Evolutionary conservation across 441 rosid genomes (phyloP), one percentile per base, ranked within the genome.

Genomic region (Erodium moschatum): DNA sequence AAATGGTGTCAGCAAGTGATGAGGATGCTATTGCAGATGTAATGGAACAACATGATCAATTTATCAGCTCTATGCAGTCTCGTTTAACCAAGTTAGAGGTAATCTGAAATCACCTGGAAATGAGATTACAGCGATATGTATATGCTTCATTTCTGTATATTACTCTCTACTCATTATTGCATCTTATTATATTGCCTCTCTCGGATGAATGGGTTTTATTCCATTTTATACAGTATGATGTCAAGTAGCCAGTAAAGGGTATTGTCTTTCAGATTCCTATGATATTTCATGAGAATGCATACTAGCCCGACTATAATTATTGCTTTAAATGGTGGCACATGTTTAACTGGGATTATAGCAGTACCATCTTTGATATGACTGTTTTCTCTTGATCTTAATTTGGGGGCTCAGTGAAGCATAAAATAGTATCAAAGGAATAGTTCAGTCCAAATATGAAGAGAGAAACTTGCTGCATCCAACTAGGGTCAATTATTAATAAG

Each of bases 11-110:
- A 60, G 78, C 76, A 56, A 82, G 78, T 75, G 96, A 90, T 66
- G 96, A 89, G 80, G 96, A 89, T 80, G 85, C 78, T 65, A 72
- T 81, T 70, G 84, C 82, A 70, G 96, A 88, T 81, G 72, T 85
- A 71, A 77, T 89, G 86, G 96, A 80, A 75, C 87, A 81, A 18
- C 99, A 92, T 79, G 84, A 81, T 61, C 95, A 90, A 76, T 92
- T 92, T 77, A 52, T 86, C 81, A 82, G 90, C 88, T 83, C 92
- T 61, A 86, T 95, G 95, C 94, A 87, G 67, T 87, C 98, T 74
- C 98, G 98, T 42, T 81, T 92, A 72, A 84, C 89, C 29, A 95
- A 89, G 79, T 81, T 95, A 83, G 97, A 95, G 99, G 99, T 95
- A 78, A 75, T 42, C 63, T 38, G 19, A 11, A 48, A 71, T 68